phyloP scores from a whole-genome alignment of 2,329 filamentous ascomycete species.

The Albophoma yamanashiensis region DNA sequence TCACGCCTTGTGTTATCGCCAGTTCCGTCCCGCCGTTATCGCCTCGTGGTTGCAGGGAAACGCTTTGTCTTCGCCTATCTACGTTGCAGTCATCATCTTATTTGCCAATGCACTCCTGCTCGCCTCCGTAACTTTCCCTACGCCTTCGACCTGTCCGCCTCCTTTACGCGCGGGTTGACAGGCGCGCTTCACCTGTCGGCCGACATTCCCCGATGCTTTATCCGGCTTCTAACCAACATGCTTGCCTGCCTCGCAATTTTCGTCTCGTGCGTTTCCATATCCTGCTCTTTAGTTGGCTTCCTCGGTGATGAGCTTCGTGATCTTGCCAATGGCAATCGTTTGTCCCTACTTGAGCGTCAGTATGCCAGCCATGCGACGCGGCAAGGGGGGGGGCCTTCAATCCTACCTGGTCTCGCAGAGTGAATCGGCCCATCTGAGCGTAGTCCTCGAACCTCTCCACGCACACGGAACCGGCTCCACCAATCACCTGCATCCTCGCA shows the following conservation, averaged over 20 bases:
- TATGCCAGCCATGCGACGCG: not conserved
- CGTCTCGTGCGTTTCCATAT: not conserved
- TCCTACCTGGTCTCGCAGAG: conserved; percentile 73
- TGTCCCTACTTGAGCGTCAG: conserved; percentile 55
- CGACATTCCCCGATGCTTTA: not conserved
- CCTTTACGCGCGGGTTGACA: not conserved
- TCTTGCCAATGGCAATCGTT: conserved; percentile 99
- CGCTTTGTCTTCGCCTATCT: not conserved
- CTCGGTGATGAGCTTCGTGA: conserved; percentile 68
- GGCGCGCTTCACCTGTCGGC: not conserved
- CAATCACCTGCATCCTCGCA: conserved; percentile 77
- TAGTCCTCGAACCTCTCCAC: conserved; percentile 95
- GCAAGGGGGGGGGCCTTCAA: not conserved
- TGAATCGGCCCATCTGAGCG: conserved; percentile 85
- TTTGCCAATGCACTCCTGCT: not conserved
- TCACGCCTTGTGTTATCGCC: not conserved
- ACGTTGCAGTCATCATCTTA: not conserved
- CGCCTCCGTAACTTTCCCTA: not conserved
- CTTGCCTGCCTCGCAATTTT: not conserved
- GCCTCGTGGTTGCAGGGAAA: not conserved
- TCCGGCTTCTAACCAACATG: not conserved
- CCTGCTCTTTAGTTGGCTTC: not conserved
- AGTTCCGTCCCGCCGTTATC: not conserved
- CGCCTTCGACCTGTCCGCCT: not conserved
- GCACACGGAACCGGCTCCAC: conserved; percentile 78